phyloP scores from a whole-genome alignment of 148 eudicot genomes.

The Chenopodium quinoa region DNA sequence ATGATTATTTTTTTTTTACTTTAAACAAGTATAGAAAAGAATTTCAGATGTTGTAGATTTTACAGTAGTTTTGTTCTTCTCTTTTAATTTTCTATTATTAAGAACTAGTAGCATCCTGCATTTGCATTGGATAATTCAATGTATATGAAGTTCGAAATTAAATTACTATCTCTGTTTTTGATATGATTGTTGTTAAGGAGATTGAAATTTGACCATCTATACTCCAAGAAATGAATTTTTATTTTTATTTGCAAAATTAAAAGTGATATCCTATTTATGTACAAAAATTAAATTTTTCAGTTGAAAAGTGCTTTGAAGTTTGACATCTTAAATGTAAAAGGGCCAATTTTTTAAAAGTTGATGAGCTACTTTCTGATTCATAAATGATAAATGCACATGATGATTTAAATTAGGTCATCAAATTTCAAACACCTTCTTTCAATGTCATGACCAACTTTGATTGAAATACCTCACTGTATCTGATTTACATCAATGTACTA shows the following conservation, averaged over 20 bases:
- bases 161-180: too few species aligned
- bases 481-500: too few species aligned
- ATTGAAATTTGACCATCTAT: not conserved
- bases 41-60: not conserved
- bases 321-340: not conserved
- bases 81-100: not conserved
- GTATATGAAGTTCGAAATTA: not conserved
- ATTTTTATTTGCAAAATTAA: too few species aligned
- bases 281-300: not conserved
- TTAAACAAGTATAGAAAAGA: slow-evolving; percentile 1
- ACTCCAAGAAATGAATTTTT: too few species aligned
- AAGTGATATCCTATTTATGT: too few species aligned
- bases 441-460: not conserved
- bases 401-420: not conserved
- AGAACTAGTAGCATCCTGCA: too few species aligned
- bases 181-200: too few species aligned
- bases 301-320: not conserved
- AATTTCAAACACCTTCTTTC: not conserved
- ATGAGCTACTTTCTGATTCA: not conserved
- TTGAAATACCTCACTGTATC: not conserved
- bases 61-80: not conserved
- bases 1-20: slow-evolving; percentile 6
- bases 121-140: too few species aligned
- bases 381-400: not conserved
- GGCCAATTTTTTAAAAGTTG: not conserved